phyloP scores from a whole-genome alignment of 2,329 filamentous ascomycete genomes.

The Fusarium sp. region DNA sequence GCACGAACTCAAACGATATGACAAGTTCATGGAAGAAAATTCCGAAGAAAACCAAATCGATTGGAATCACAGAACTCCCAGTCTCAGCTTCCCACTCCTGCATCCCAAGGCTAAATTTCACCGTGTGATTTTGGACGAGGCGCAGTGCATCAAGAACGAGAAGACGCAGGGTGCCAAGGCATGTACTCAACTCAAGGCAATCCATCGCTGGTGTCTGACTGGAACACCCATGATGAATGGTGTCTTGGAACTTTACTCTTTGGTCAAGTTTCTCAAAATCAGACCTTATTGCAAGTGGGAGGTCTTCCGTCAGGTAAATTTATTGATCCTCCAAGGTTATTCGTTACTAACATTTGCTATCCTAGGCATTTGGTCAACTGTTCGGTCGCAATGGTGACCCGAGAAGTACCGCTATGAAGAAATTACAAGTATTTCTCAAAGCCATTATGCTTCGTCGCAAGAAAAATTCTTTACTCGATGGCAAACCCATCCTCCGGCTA shows the following conservation, averaged over 20 bases:
- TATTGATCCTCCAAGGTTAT: not conserved
- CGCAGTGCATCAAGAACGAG: conserved; percentile 84
- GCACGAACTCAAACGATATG: conserved; percentile 71
- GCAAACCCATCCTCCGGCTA: conserved; percentile 81
- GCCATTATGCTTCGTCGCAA: conserved; percentile 85
- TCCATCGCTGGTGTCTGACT: conserved; percentile 82
- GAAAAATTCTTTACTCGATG: conserved; percentile 83
- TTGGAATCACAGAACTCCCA: conserved; percentile 53
- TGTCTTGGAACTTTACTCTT: conserved; percentile 80
- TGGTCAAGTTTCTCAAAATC: conserved; percentile 82
- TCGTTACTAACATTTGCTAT: not conserved
- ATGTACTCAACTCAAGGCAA: conserved; percentile 72
- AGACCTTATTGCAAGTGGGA: conserved; percentile 76
- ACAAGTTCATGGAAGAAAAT: conserved; percentile 61
- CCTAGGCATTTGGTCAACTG: conserved; percentile 57
- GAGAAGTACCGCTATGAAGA: conserved; percentile 73
- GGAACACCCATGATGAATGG: conserved; percentile 93
- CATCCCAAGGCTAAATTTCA: conserved; percentile 75
- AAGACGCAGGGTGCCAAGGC: conserved; percentile 78
- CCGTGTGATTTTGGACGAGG: conserved; percentile 87
- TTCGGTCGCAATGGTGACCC: conserved; percentile 61
- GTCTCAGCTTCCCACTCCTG: conserved; percentile 66
- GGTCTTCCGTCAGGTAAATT: conserved; percentile 68
- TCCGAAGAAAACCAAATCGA: conserved; percentile 54
- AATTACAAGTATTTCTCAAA: conserved; percentile 80